These are phyloP conservation scores for Ceratocystis cubensis DNA, from an alignment of 2,329 filamentous ascomycete genomes.

Conservation along the genomic window DNA sequence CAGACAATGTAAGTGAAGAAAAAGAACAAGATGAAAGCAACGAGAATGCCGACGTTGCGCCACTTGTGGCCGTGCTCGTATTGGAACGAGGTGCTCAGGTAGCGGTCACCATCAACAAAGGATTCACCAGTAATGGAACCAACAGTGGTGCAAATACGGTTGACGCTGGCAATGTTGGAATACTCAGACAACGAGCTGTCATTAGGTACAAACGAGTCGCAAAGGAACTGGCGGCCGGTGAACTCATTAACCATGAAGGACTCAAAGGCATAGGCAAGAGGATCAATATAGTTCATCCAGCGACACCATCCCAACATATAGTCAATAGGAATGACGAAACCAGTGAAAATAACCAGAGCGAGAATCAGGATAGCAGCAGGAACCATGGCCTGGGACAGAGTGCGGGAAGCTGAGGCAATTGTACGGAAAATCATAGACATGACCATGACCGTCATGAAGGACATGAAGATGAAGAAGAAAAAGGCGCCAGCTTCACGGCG, in stretches of 20 bases:
- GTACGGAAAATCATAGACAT: conserved; percentile 84
- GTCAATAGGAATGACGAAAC: conserved; percentile 50
- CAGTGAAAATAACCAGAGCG: conserved; percentile 56
- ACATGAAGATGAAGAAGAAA: conserved; percentile 75
- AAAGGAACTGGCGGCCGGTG: conserved; percentile 46
- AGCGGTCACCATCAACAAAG: conserved; percentile 46
- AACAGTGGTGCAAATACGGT: conserved; percentile 45
- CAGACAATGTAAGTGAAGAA: conserved; percentile 48
- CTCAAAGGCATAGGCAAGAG: conserved; percentile 70
- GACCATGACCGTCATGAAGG: conserved; percentile 56
- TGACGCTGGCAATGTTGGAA: conserved; percentile 27
- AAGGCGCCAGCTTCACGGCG: conserved; percentile 61
- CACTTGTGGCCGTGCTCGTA: conserved; percentile 51
- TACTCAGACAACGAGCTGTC: conserved; percentile 29
- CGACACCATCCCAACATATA: conserved; percentile 71
- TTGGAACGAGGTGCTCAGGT: conserved; percentile 40
- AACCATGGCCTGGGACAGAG: conserved; percentile 51
- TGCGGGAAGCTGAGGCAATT: conserved; percentile 63
- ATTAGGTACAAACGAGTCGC: conserved; percentile 36
- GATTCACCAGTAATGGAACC: conserved; percentile 43
- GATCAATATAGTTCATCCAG: conserved; percentile 74
- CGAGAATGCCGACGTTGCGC: conserved; percentile 59
- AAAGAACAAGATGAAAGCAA: conserved; percentile 53
- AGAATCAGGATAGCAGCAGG: conserved; percentile 50
- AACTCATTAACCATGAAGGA: conserved; percentile 77